These are phyloP conservation scores for Sodiomyces alkalinus DNA, from an alignment of 2,329 filamentous ascomycete species.

Conservation along the genomic window DNA sequence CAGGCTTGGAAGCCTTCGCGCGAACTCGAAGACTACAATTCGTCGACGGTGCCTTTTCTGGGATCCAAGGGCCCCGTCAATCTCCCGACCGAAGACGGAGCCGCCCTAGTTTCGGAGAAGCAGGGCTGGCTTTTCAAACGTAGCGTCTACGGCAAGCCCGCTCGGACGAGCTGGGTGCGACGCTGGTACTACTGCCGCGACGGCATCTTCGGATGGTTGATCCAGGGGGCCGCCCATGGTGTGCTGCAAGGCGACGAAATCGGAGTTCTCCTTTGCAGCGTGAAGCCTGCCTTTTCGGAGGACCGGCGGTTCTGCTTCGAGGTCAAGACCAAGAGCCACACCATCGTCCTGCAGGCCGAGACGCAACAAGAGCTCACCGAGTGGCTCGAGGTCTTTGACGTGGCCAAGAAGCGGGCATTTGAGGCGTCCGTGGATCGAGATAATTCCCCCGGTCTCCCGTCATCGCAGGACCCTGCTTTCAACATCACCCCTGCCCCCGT, in stretches of 20 bases:
- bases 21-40: conserved; percentile 83
- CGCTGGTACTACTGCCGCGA: conserved; percentile 94
- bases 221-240: conserved; percentile 64
- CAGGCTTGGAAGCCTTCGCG: conserved; percentile 62
- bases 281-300: conserved; percentile 79
- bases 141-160: conserved; percentile 72
- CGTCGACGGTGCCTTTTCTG: conserved; percentile 79
- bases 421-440: conserved; percentile 50
- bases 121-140: conserved; percentile 89
- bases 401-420: conserved; percentile 83
- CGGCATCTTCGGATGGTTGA: conserved; percentile 89
- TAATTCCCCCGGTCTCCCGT: conserved; percentile 26
- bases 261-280: conserved; percentile 83
- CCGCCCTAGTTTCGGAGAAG: conserved; percentile 52
- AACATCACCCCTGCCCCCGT: conserved; percentile 79
- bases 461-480: conserved; percentile 60
- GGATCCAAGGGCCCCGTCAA: conserved; percentile 54
- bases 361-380: conserved; percentile 84
- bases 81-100: conserved; percentile 37
- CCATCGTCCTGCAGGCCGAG: conserved; percentile 79
- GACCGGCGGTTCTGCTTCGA: conserved; percentile 96
- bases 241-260: conserved; percentile 95
- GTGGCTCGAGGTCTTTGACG: conserved; percentile 87
- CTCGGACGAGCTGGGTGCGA: conserved; percentile 75
- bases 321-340: conserved; percentile 92